phyloP scores from a whole-genome alignment of 257 asterid species.

The Solanum dulcamara region DNA sequence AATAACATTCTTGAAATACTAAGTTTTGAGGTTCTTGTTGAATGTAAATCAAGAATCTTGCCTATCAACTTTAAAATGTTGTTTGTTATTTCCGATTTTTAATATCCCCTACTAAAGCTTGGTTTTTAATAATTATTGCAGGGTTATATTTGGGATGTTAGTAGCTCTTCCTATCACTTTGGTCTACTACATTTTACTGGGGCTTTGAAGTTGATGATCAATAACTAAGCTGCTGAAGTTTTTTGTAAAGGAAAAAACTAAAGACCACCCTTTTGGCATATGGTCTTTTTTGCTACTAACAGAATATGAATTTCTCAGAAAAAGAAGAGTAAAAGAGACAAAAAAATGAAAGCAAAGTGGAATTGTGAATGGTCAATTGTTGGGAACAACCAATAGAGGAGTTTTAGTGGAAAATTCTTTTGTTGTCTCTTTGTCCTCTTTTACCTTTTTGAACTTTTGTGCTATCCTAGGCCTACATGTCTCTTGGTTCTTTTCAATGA shows the following conservation, averaged over 20 bases:
- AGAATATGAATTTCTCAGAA: neutral
- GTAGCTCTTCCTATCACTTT: conserved; percentile 85
- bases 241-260: conserved; percentile 21
- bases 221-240: conserved; percentile 1
- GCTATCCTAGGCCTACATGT: conserved; percentile 1
- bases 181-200: conserved; percentile 69
- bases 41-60: neutral
- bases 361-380: neutral
- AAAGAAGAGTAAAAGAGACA: neutral
- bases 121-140: conserved; percentile 11
- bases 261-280: conserved; percentile 9
- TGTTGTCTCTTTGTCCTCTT: conserved; percentile 9
- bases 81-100: neutral
- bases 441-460: conserved; percentile 9
- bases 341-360: neutral
- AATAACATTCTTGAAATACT: neutral
- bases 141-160: conserved; percentile 95
- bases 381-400: conserved; percentile 1
- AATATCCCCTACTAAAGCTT: neutral
- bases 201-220: conserved; percentile 39
- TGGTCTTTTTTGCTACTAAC: conserved; percentile 45
- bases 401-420: conserved; percentile 2
- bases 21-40: neutral
- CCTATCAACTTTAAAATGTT: neutral
- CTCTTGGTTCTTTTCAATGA: conserved; percentile 20